Base-by-base conservation (phyloP, 331 rosid species). In the Acacia concinna region DNA sequence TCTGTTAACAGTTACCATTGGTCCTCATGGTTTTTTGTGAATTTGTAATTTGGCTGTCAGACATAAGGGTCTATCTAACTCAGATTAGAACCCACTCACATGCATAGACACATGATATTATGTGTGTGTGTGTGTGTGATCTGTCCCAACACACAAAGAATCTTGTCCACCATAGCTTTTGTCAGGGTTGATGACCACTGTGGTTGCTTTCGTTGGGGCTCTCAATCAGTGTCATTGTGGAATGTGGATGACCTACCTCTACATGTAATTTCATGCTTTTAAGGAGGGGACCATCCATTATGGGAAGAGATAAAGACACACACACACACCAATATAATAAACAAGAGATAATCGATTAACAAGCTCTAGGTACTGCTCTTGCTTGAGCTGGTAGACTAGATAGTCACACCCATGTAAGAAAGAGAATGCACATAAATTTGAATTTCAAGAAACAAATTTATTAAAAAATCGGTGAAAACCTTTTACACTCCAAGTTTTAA, bases 101-200 rank as follows among this genome's bases (percentile, higher is more conserved):
- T 90, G 89, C 86, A 67, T 44, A 80, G 64, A 78, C 83, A 83
- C 80, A 81, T 76, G 85, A 88, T 75, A 65, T 83, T 79, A 59
- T n/a, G 7, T 20, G 2, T 6, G 4, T 51, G 1, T 51, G 7
- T 17, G 2, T 51, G 4, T 20, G 57, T 17, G 4, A 1, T 51
- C 59, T 49, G 10, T n/a, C 71, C n/a, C 18, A 9, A 3, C 6
- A 56, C 83, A 78, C 52, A 79, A 82, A 83, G 90, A 88, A 92
- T 89, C 88, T 88, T 88, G 91, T 82, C 81, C 87, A 79, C 86
- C 71, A 75, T 73, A 80, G 86, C 92, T 84, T 83, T 90, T 90
- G 86, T 85, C 90, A 85, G 85, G 30, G 65, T 67, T 67, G 37
- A 30, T 68, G 67, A 81, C 79, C 68, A 74, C 17, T 31, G 38